These are phyloP conservation scores for Beauveria bassiana DNA, from an alignment of 2,329 filamentous ascomycete genomes.

Conservation along the genomic window DNA sequence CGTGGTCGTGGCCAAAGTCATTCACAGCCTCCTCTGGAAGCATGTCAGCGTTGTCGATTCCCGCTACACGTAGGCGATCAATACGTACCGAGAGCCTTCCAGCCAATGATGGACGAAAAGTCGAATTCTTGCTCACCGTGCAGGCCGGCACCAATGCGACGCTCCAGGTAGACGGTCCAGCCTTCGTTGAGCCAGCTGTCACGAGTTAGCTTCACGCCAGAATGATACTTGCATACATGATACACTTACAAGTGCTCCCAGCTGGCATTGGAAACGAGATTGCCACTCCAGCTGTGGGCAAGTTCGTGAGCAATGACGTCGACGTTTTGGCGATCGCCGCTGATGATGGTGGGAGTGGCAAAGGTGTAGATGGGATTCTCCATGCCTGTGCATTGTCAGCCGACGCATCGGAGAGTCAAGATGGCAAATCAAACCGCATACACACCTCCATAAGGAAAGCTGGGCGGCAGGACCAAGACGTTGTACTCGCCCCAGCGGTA, in stretches of 20 bases:
- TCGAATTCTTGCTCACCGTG: constrained; percentile 83
- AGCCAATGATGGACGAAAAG: constrained; percentile 93
- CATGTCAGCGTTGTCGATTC: constrained; percentile 10
- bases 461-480: constrained; percentile 79
- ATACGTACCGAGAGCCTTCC: constrained; percentile 65
- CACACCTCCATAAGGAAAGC: constrained; percentile 78
- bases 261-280: constrained; percentile 68
- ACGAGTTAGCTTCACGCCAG: neutral
- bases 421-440: constrained; percentile 4
- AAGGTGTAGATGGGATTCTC: constrained; percentile 95
- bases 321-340: constrained; percentile 81
- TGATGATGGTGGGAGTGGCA: constrained; percentile 89
- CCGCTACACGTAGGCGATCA: neutral
- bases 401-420: neutral
- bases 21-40: constrained; percentile 63
- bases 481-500: constrained; percentile 97
- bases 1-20: constrained; percentile 72
- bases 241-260: constrained; percentile 68
- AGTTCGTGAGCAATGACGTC: constrained; percentile 91
- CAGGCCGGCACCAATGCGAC: constrained; percentile 67
- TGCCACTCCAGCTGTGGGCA: constrained; percentile 78
- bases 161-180: constrained; percentile 93
- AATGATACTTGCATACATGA: too few relatives aligned
- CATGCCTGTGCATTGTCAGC: constrained; percentile 47
- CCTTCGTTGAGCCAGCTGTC: constrained; percentile 63